Conservation (phyloP, 2,329 filamentous ascomycete species). For the Xylaria sp. region DNA sequence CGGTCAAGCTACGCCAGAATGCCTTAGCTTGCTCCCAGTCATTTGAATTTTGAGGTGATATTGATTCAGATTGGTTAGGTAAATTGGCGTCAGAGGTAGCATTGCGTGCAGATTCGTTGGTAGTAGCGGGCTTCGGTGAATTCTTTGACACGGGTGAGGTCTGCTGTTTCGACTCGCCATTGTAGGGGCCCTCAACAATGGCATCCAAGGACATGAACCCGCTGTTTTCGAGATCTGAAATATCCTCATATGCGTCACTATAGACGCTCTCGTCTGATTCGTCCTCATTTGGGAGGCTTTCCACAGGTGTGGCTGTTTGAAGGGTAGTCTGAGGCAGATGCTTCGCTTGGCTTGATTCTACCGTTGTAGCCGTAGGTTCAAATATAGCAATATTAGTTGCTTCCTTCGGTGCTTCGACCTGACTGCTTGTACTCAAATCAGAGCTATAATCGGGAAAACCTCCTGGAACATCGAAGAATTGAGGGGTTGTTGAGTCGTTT, state of each 20-base stretch:
- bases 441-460: constrained; percentile 57
- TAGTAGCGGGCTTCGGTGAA: background rate
- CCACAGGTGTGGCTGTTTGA: constrained; percentile 38
- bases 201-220: constrained; percentile 78
- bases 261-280: constrained; percentile 63
- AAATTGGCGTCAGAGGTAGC: constrained; percentile 21
- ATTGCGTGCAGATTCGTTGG: constrained; percentile 24
- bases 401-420: constrained; percentile 1
- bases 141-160: constrained; percentile 16
- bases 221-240: constrained; percentile 66
- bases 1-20: constrained; percentile 71
- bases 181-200: constrained; percentile 65
- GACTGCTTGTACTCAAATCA: constrained; percentile 9
- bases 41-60: constrained; percentile 36
- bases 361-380: constrained; percentile 34
- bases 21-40: constrained; percentile 73
- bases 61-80: background rate
- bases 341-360: constrained; percentile 24
- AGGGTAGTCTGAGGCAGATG: constrained; percentile 40
- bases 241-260: constrained; percentile 78
- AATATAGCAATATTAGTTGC: constrained; percentile 26
- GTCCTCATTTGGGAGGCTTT: constrained; percentile 43
- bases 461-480: constrained; percentile 61
- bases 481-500: constrained; percentile 28
- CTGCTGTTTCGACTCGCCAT: constrained; percentile 51